Evolutionary conservation across 2,329 filamentous ascomycete species (phyloP), one percentile per base, ranked within the genome.

Genomic region (Volutella citrinella): DNA sequence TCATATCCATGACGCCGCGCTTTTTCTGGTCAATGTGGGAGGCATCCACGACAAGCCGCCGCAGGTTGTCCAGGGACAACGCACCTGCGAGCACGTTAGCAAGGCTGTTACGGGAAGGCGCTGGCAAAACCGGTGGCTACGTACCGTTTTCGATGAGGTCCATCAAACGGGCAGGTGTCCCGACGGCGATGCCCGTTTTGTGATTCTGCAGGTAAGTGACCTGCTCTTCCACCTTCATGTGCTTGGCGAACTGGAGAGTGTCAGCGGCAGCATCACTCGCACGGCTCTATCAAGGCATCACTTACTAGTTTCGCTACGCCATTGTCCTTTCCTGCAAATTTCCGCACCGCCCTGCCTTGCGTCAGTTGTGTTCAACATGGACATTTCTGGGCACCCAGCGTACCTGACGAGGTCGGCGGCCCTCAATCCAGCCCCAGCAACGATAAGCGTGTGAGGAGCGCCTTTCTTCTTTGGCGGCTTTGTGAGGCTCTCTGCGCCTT

Each of bases 1-100:
- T 88, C 87, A 97, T 96, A 56, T 97, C 93, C 60, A 95, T 79
- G 45, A 98, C 79, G 1, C 89, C 88, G 28, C 90, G 76, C 70
- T 95, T 95, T 74, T 98, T 98, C 62, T 86, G 80, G 63, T 98
- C 91, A 46, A 96, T 86, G 56, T 95, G 84, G 7, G 89, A 95
- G 11, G 87, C 88, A 63, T 98, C 93, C 19, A 97, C 76, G 8
- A 97, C 78, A 20, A 98, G 76, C 27, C 87, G 77, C 64, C 88
- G 79, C 34, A 97, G 61, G 39, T 83, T 76, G 20, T 78, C 73
- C 19, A 86, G 62, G 17, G 80, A 85, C 27, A 97, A 64, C 4
- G 84, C 80, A 21, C 83, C 84, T 61, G 40, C 38, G 27, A 11
- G 14, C 6, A 4, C 11, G 14, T 34, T 30, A 46, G 33, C 23